phyloP scores from a whole-genome alignment of 2,329 filamentous ascomycete species.

The Phaeomoniella chlamydospora region DNA sequence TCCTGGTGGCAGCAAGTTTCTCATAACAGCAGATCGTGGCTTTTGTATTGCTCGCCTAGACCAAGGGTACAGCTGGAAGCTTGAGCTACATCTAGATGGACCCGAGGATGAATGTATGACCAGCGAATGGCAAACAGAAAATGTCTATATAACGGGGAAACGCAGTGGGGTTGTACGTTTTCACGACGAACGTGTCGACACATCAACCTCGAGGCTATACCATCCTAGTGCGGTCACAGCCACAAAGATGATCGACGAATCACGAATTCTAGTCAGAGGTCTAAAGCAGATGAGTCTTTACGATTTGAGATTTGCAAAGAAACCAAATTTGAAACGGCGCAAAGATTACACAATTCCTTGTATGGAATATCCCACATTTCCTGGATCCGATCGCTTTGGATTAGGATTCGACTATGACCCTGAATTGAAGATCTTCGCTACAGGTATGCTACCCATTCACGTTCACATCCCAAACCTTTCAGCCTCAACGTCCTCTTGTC shows the following conservation, averaged over 20 bases:
- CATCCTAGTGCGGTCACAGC: background rate
- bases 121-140: background rate
- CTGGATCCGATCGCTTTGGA: conserved; percentile 3
- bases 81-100: background rate
- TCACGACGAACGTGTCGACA: background rate
- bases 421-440: conserved; percentile 7
- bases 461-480: too few species aligned
- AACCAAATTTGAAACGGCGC: conserved; percentile 1
- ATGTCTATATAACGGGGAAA: background rate
- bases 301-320: conserved; percentile 8
- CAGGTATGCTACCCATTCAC: background rate
- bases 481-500: too few species aligned
- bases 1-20: background rate
- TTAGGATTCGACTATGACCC: conserved; percentile 9
- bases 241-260: background rate
- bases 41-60: background rate
- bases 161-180: background rate
- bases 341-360: background rate
- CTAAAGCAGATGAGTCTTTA: conserved; percentile 6
- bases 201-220: background rate
- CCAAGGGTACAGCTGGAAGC: background rate
- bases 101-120: background rate
- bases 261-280: background rate
- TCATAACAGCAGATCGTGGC: background rate
- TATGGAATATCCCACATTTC: background rate